A percentile compares a stretch with the other conserved stretches of the same genome.
These are phyloP conservation scores for Akebia trifoliata DNA, from an alignment of 164 flowering plant species.

Conservation along the genomic window DNA sequence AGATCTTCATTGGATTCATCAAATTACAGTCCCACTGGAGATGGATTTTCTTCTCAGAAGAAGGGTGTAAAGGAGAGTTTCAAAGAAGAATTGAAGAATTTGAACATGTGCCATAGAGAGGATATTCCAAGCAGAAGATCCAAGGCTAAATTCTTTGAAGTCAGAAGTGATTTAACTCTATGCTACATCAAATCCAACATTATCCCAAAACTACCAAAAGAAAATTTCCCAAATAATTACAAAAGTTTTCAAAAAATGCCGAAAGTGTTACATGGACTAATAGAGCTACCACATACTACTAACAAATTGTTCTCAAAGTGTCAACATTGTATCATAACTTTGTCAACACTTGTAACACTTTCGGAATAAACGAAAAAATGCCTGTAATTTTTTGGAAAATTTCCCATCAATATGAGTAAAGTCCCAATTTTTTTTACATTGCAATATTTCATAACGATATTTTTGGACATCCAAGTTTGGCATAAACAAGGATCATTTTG, in stretches of 20 bases:
- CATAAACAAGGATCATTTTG: no score
- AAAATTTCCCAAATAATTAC: no score
- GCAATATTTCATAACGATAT: no score
- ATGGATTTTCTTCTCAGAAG: conserved; percentile 17
- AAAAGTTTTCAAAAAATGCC: background rate
- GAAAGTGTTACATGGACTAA: conserved; percentile 26
- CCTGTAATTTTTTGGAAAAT: no score
- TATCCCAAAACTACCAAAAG: conserved; percentile 12
- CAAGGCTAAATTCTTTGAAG: conserved; percentile 4
- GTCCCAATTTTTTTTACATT: no score
- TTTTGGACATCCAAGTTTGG: no score
- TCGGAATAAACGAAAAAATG: no score
- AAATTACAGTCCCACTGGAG: conserved; percentile 14
- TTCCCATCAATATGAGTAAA: no score
- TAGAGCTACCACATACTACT: no score
- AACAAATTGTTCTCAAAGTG: no score
- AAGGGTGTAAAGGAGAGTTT: conserved; percentile 11
- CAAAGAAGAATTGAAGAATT: conserved; percentile 25
- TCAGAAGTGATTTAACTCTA: conserved; percentile 5
- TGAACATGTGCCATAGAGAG: conserved; percentile 16
- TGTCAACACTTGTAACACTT: no score
- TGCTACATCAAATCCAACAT: conserved; percentile 10
- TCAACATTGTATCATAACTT: no score
- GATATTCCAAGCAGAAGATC: conserved; percentile 13
- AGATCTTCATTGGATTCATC: conserved; percentile 17